These are phyloP conservation scores for Helichrysum umbraculigerum DNA, from an alignment of 129 eudicot genomes.

Conservation along the genomic window DNA sequence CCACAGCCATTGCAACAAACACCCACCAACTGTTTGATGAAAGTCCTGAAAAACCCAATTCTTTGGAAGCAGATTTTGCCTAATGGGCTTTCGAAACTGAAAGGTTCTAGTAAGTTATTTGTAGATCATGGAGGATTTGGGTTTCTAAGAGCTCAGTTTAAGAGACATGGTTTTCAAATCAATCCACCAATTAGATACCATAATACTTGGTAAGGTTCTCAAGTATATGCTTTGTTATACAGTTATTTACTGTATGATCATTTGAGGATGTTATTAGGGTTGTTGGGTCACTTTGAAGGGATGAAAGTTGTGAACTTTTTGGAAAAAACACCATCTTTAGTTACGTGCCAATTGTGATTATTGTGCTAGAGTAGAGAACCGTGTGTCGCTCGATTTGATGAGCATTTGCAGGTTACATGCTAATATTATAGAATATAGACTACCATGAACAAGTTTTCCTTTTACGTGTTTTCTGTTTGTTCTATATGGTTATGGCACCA, in stretches of 20 bases:
- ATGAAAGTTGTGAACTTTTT: not conserved
- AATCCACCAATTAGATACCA: slow-evolving; percentile 40
- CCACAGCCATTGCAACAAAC: slow-evolving; percentile 29
- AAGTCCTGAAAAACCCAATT: slow-evolving; percentile 35
- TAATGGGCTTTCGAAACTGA: slow-evolving; percentile 38
- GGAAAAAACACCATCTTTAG: too few species aligned
- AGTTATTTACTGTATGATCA: not conserved
- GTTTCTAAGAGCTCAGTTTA: slow-evolving; percentile 30
- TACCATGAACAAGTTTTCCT: not conserved
- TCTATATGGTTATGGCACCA: slow-evolving; percentile 6
- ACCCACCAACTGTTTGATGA: slow-evolving; percentile 34
- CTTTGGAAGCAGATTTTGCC: slow-evolving; percentile 32
- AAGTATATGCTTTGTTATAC: not conserved
- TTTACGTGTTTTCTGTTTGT: too few species aligned
- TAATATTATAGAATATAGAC: too few species aligned
- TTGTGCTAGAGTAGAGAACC: too few species aligned
- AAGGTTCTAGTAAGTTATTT: slow-evolving; percentile 37
- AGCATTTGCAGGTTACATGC: too few species aligned
- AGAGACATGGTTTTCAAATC: slow-evolving; percentile 32
- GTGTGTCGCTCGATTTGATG: too few species aligned
- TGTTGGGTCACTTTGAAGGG: not conserved
- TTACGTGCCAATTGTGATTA: too few species aligned
- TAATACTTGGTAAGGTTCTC: slow-evolving; percentile 12
- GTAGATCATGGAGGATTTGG: slow-evolving; percentile 31
- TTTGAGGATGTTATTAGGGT: slow-evolving; percentile 4